These are phyloP conservation scores for Carex cristatella DNA, from an alignment of 176 grass and related monocot genomes.

Conservation along the genomic window DNA sequence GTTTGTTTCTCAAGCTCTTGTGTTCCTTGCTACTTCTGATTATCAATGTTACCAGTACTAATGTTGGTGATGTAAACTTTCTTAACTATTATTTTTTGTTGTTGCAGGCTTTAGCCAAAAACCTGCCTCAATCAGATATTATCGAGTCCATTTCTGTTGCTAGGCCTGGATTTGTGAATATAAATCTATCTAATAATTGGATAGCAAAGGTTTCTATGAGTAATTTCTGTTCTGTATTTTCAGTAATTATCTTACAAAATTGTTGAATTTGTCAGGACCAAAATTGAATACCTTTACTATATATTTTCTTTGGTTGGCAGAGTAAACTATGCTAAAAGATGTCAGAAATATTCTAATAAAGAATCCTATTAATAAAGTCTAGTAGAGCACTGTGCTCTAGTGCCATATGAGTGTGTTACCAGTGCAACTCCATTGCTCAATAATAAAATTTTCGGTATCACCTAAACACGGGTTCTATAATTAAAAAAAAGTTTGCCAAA, in stretches of 20 bases:
- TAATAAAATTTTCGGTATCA: not conserved
- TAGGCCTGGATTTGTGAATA: slow-evolving; percentile 98
- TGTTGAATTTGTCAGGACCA: not conserved
- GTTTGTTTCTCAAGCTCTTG: not conserved
- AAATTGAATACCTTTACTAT: slow-evolving; percentile 1
- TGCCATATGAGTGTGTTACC: not conserved
- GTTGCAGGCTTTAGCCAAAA: slow-evolving; percentile 66
- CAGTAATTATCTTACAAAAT: not conserved
- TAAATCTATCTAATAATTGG: slow-evolving; percentile 70
- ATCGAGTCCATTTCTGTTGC: slow-evolving; percentile 86
- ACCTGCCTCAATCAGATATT: slow-evolving; percentile 70
- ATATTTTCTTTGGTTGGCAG: not conserved
- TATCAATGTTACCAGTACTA: not conserved
- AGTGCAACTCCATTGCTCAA: not conserved
- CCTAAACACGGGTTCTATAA: not conserved
- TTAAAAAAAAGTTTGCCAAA: not conserved
- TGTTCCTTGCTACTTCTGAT: not conserved
- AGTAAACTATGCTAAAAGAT: slow-evolving; percentile 13
- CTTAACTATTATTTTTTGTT: not conserved
- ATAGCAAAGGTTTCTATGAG: slow-evolving; percentile 56
- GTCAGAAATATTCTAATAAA: not conserved
- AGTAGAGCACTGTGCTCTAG: not conserved
- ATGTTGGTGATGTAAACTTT: not conserved
- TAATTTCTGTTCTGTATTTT: slow-evolving; percentile 3
- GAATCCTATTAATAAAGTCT: not conserved